Evolutionary conservation across 139 green algal species (phyloP), one percentile per base, ranked within the genome.

Genomic region (Chlamydomonas urium): DNA sequence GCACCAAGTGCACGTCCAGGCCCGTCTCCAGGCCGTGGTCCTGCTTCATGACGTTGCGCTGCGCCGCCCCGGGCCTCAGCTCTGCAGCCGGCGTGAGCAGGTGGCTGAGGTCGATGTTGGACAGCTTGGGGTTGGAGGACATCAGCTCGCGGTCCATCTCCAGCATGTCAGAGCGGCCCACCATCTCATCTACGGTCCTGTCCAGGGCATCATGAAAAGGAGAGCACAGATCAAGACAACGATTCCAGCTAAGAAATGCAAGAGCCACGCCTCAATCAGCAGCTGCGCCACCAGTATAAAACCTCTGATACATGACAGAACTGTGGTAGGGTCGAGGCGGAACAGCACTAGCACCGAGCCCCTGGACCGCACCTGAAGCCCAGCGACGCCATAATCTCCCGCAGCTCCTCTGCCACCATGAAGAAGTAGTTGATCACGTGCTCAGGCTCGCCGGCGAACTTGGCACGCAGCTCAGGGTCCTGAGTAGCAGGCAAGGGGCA

Each of bases 351-450:
- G n/a, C n/a, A n/a, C n/a, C n/a, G n/a, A n/a, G n/a, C n/a, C n/a
- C n/a, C n/a, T n/a, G n/a, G n/a, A 21, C 45, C 53, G 19, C 29
- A 63, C 56, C 74, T 59, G 77, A 97, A 90, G 45, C 93, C 93
- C 78, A 97, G 81, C n/a, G 70, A 35, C 2, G 93, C 90, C 94
- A 98, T 97, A 81, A 88, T 81, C 50, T 89, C 82, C 32, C 93
- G 80, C 71, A 93, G 79, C 80, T 98, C 92, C 83, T 98, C 93
- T 4, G 93, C 93, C 19, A 98, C 84, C 88, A 98, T 93, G 85
- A 97, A 98, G 47, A 98, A 85, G 84, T 85, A 98, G 82, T 98
- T 98, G 79, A 98, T 92, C 34, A 98, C 93, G 69, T 95, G 77
- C 82, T 98, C 93, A 1, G 92, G 89, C 85, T 97, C 65, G 35